Base-by-base conservation (phyloP, 2,329 filamentous ascomycete species). In the Orbilia ellipsospora region DNA sequence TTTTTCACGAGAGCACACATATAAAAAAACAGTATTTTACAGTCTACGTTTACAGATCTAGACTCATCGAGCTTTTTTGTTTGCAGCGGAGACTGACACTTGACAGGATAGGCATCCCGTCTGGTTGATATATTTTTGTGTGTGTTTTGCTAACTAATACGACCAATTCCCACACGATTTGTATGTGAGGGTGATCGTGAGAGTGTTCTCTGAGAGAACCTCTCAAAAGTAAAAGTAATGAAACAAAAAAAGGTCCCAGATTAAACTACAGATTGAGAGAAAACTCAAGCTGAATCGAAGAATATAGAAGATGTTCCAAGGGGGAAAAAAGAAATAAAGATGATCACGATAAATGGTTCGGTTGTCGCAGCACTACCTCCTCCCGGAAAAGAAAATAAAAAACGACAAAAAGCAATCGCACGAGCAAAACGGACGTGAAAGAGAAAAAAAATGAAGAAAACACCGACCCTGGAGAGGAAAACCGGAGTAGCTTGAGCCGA, bases 391-490 rank as follows among this genome's bases (percentile, higher is more conserved):
- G 55, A 26, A 26, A 44, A 69, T 48, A 50, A 40, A 50, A 55
- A 10, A 55, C 12, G 12, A 69, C 7, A 5, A 60, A 64, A 59
- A 54, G 15, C 23, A 26, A 48, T 61, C 26, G 45, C 45, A 48
- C 61, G 50, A 16, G 45, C 28, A 44, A 45, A 54, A 48, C 3
- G 13, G 16, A 48, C 44, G 7, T n/a, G 44, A 26, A 51, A 50
- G 18, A 15, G 36, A 31, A 23, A 65, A 54, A 64, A 64, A 52
- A 40, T 42, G 51, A 51, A 65, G 18, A 59, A 54, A 75, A 75
- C 72, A 69, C 72, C 72, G 64, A 75, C 72, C 72, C 64, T 69
- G 64, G 54, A 45, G 54, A 73, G 26, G 31, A 64, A 73, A 66
- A 61, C 62, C 52, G 67, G 67, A 67, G 69, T 50, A 52, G 55